Base-by-base conservation (phyloP, 1,284 basidiomycete genomes). In the Mycena sp. region DNA sequence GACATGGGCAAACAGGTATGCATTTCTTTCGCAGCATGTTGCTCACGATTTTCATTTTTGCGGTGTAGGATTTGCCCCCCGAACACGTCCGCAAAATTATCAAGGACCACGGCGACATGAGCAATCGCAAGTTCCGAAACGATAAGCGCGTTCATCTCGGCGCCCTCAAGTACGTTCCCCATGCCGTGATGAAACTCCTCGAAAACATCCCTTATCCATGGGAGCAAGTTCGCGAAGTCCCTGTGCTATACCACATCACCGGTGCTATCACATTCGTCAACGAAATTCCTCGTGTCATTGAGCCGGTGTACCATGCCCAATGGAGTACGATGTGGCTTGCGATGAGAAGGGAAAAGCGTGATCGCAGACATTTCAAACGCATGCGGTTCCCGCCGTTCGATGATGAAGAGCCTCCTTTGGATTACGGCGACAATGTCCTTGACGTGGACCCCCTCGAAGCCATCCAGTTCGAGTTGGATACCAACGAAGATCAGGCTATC, bases 341-440 rank as follows among this genome's bases (percentile, higher is more conserved):
- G 21, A 99, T 99, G 98, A 87, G 98, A 69, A 85, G 98, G 70
- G 98, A 99, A 82, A 99, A 99, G 85, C 90, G 98, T 63, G 98
- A 99, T 77, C 93, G 98, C 74, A 85, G 98, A 57, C 98, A 99
- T 77, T 99, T 99, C 83, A 99, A 99, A 83, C 94, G 98, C 55
- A 99, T 99, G 96, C 91, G 98, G n/a, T 99, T 99, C 82, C 98
- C 98, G 37, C 98, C 98, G 0, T 99, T 99, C 73, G 98, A 99
- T 73, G 98, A 99, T 74, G 98, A 99, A 80, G 98, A 99, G 76
- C 98, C 96, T 14, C 96, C 96, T 12, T 87, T 98, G 76, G 96
- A 99, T 77, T 99, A 99, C 73, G 96, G 96, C 62, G 98, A 99
- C 83, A 99, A 99, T 77, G 91, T 99, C 19, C 80, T 99, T 71